Evolutionary conservation across 2,329 filamentous ascomycete species (phyloP), one percentile per base, ranked within the genome.

Genomic region (Beauveria medogensis): DNA sequence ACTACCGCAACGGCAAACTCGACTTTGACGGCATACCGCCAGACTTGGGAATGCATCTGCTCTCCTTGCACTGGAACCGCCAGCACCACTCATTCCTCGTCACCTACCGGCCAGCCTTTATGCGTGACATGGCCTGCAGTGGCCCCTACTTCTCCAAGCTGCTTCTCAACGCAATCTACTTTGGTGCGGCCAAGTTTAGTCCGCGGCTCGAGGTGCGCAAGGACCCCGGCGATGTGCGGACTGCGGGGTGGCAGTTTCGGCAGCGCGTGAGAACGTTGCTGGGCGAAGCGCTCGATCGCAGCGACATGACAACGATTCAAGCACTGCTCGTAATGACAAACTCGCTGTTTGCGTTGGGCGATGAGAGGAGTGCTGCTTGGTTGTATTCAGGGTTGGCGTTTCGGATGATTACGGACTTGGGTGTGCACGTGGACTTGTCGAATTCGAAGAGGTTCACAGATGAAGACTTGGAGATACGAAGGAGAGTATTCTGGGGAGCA

Each of bases 81-180:
- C 80, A 82, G 62, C 79, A 82, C 62, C 75, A 80, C 62, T 75
- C 77, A 0, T 77, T 77, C 55, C 67, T 78, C 1, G 71, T 82
- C 48, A 78, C 77, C 1, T 82, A 84, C 66, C 77, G 82, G 0
- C 78, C 81, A 0, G 77, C 75, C 0, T 81, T 84, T 52, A 82
- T 81, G 77, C 67, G 77, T 2, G 77, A 79, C 64, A 79, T 82
- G 80, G 80, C 80, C 52, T 76, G 77, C 51, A 69, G 74, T 6
- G 83, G 83, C 0, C 79, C 79, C 0, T 83, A 84, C 66, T 85
- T 82, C 63, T 84, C 82, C 0, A 78, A 82, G 51, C 71, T 82
- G 2, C 72, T 85, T 1, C 71, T 85, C 2, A 83, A 84, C 63
- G 81, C 82, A 0, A 79, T 85, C 0, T 75, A 80, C 56, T 81